Conservation (phyloP, 441 rosid genomes). For the Francoa sonchifolia region DNA sequence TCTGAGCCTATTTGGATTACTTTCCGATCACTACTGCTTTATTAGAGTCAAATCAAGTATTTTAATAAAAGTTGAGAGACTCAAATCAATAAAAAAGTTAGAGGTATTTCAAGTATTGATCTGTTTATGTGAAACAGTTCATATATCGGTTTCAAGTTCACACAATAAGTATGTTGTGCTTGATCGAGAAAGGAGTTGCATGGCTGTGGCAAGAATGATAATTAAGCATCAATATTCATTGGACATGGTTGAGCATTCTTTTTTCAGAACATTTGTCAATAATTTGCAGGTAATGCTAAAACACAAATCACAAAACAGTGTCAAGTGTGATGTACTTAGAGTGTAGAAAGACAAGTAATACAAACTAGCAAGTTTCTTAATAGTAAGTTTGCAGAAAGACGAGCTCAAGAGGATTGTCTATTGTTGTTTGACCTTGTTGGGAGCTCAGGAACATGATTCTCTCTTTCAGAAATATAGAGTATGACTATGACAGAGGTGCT, state of each 20-base stretch:
- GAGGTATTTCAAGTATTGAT: neutral
- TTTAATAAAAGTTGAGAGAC: too few species aligned
- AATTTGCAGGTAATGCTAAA: neutral
- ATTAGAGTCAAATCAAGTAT: too few species aligned
- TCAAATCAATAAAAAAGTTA: too few species aligned
- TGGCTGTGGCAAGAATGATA: neutral
- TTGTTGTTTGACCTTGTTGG: neutral
- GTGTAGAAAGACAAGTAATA: neutral
- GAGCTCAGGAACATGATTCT: neutral
- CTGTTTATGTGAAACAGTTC: neutral
- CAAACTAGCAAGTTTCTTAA: neutral
- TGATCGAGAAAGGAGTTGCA: neutral
- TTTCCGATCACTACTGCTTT: too few species aligned
- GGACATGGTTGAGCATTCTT: neutral
- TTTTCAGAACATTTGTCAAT: neutral
- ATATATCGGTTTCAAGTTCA: neutral
- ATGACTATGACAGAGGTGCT: neutral
- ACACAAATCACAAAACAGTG: neutral
- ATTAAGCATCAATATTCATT: neutral
- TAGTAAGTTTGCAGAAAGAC: neutral
- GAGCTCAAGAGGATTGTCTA: neutral
- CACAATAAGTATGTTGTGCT: neutral
- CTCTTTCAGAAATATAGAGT: neutral
- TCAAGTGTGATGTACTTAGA: neutral
- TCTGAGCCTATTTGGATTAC: too few species aligned